Evolutionary conservation across 2,329 filamentous ascomycete genomes (phyloP).

Genomic region (Metarhizium anisopliae): DNA sequence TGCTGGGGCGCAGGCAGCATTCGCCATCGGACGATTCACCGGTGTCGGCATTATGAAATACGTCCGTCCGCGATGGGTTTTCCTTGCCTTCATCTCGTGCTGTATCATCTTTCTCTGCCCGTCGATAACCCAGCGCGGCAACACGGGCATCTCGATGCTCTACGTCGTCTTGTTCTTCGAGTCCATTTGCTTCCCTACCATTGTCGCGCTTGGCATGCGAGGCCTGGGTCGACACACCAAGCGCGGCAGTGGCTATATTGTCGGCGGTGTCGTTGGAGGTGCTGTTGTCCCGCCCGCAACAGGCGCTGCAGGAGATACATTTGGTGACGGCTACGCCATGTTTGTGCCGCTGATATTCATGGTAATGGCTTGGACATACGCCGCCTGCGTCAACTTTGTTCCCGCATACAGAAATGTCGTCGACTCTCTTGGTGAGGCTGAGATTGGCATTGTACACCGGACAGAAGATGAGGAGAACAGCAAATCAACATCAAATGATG

Average conservation of each 20-base stretch:
- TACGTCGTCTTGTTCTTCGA: conserved; percentile 71
- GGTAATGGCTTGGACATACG: conserved; percentile 45
- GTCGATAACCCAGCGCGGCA: conserved; percentile 36
- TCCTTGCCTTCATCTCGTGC: conserved; percentile 54
- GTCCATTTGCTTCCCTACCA: conserved; percentile 72
- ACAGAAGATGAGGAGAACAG: conserved; percentile 12
- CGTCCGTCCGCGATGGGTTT: conserved; percentile 56
- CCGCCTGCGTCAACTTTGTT: conserved; percentile 56
- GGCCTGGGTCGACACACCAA: conserved; percentile 70
- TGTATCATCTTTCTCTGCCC: conserved; percentile 55
- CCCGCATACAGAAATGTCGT: conserved; percentile 53
- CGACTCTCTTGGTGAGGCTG: conserved; percentile 43
- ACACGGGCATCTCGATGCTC: conserved; percentile 49
- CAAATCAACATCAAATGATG: background rate
- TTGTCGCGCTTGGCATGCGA: conserved; percentile 68
- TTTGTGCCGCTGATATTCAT: conserved; percentile 56
- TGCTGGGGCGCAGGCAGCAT: conserved; percentile 64
- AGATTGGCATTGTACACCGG: conserved; percentile 27
- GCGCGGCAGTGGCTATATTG: conserved; percentile 60
- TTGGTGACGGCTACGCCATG: conserved; percentile 52
- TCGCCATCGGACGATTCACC: conserved; percentile 63
- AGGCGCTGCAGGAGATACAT: conserved; percentile 40
- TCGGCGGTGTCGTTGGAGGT: conserved; percentile 63
- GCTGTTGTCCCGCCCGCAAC: conserved; percentile 66
- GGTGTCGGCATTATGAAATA: conserved; percentile 60